Conservation (phyloP, 768 basidiomycete genomes). For the Lactarius deliciosus region DNA sequence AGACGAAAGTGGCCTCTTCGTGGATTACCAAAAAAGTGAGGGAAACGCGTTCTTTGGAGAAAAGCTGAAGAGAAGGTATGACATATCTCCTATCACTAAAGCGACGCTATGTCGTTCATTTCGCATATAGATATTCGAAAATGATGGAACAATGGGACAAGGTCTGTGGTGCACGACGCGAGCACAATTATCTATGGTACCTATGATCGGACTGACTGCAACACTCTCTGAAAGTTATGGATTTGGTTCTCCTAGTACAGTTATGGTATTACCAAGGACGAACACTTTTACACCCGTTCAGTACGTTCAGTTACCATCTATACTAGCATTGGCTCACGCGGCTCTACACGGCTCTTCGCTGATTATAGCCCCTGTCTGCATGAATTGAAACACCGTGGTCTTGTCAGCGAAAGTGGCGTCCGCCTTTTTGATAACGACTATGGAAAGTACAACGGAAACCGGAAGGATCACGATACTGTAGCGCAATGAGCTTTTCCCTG, state of each 20-base stretch:
- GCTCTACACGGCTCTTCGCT: too few species aligned
- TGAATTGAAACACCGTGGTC: too few species aligned
- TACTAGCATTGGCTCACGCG: too few species aligned
- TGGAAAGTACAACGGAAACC: not conserved
- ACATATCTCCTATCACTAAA: not conserved
- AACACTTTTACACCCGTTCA: not conserved
- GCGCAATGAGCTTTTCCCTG: not conserved
- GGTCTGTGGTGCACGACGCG: constrained; percentile 56
- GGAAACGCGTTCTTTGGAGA: constrained; percentile 54
- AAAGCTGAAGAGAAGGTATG: constrained; percentile 60
- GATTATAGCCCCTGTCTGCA: too few species aligned
- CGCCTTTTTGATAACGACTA: not conserved
- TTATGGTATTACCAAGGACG: too few species aligned
- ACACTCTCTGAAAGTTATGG: not conserved
- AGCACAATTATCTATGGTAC: constrained; percentile 37
- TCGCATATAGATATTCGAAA: constrained; percentile 61
- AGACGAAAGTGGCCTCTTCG: constrained; percentile 43
- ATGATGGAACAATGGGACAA: constrained; percentile 57
- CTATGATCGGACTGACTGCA: constrained; percentile 13
- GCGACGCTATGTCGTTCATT: constrained; percentile 16
- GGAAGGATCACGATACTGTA: not conserved
- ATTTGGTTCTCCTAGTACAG: not conserved
- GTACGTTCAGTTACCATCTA: not conserved
- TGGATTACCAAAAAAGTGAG: constrained; percentile 55
- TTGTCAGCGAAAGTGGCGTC: too few species aligned